These are phyloP conservation scores for Apiospora koreana DNA, from an alignment of 2,329 filamentous ascomycete genomes.

Conservation along the genomic window DNA sequence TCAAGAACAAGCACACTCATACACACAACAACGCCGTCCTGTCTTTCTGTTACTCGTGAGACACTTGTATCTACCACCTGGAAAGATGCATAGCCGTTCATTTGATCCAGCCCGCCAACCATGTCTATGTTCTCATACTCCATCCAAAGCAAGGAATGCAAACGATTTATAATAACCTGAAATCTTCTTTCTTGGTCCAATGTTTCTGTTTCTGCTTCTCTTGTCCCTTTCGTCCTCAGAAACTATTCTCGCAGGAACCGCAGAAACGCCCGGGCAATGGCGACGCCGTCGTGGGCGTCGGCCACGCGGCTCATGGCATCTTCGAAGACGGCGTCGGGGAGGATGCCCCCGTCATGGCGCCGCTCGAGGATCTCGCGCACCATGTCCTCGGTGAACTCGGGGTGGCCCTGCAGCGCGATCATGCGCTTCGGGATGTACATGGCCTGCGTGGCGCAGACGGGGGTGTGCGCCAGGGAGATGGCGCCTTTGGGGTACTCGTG, in stretches of 20 bases:
- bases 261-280: constrained; percentile 73
- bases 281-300: constrained; percentile 76
- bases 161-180: no score
- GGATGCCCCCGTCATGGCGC: constrained; percentile 67
- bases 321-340: constrained; percentile 67
- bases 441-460: constrained; percentile 72
- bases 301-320: constrained; percentile 68
- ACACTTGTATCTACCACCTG: background rate
- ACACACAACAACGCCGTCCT: constrained; percentile 18
- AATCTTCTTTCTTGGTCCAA: background rate
- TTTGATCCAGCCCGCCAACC: background rate
- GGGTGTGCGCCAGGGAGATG: constrained; percentile 64
- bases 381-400: constrained; percentile 76
- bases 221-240: no score
- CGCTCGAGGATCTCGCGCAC: constrained; percentile 66
- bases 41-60: background rate
- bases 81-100: background rate
- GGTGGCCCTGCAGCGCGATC: constrained; percentile 83
- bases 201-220: no score
- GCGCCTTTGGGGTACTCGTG: constrained; percentile 62
- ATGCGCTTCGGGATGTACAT: constrained; percentile 70
- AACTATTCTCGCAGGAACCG: constrained; percentile 67
- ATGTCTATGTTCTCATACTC: background rate
- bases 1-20: background rate
- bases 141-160: background rate